These are phyloP conservation scores for Austroboletus sp. DNA, from an alignment of 1,284 basidiomycete genomes.

Conservation along the genomic window DNA sequence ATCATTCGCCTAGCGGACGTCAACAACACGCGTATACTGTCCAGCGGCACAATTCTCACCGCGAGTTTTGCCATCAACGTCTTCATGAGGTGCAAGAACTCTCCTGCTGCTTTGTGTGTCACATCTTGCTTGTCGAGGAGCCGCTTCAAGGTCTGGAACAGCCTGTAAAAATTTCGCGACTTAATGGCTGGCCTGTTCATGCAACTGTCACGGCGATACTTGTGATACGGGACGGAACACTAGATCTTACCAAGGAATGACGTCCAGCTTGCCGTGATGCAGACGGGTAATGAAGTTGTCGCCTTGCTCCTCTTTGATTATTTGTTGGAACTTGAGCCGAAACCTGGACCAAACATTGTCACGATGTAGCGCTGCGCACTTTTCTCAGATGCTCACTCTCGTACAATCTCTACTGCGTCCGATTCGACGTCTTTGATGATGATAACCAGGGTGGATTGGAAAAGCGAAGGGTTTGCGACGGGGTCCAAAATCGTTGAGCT, in stretches of 20 bases:
- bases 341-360: conserved; percentile 35
- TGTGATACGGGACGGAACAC: too few species aligned
- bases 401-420: conserved; percentile 48
- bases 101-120: conserved; percentile 46
- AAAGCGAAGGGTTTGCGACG: conserved; percentile 49
- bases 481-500: conserved; percentile 55
- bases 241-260: conserved; percentile 45
- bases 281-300: conserved; percentile 55
- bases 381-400: conserved; percentile 39
- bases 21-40: conserved; percentile 22
- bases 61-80: conserved; percentile 63
- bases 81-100: conserved; percentile 54
- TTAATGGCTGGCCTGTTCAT: conserved; percentile 52
- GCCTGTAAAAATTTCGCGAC: conserved; percentile 50
- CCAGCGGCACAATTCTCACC: conserved; percentile 27
- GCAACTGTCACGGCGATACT: background rate
- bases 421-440: conserved; percentile 63
- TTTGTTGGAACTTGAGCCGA: conserved; percentile 46
- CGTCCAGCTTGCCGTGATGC: conserved; percentile 48
- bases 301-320: conserved; percentile 53
- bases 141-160: conserved; percentile 44
- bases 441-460: conserved; percentile 53
- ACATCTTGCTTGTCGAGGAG: conserved; percentile 42
- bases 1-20: conserved; percentile 47
- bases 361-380: background rate